Evolutionary conservation across 1,284 basidiomycete genomes (phyloP).

Genomic region (Cerioporus squamosus): DNA sequence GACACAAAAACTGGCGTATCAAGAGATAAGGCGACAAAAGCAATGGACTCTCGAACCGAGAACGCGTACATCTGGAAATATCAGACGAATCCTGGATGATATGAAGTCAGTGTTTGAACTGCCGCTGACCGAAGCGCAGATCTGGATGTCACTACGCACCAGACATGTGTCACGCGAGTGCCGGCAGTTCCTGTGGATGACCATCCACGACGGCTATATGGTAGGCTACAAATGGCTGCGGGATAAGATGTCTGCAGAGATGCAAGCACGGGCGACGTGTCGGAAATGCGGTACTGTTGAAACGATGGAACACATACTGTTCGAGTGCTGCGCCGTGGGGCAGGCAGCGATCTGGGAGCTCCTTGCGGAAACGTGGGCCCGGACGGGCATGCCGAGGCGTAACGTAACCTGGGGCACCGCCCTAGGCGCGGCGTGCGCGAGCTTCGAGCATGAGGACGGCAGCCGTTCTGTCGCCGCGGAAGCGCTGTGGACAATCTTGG

Average conservation of each 20-base stretch:
- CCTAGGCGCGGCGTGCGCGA: constrained; percentile 1
- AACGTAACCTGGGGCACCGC: constrained; percentile 12
- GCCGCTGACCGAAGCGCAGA: background rate
- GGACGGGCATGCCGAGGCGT: constrained; percentile 10
- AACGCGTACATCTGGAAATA: background rate
- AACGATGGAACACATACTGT: constrained; percentile 39
- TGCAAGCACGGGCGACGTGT: constrained; percentile 32
- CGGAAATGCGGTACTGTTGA: constrained; percentile 31
- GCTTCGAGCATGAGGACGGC: background rate
- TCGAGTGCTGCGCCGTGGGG: constrained; percentile 30
- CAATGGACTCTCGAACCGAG: background rate
- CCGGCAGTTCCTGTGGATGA: constrained; percentile 38
- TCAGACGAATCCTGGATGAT: background rate
- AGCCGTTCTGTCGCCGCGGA: background rate
- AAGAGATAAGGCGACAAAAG: constrained; percentile 19
- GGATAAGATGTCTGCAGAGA: constrained; percentile 20
- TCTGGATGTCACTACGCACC: constrained; percentile 21
- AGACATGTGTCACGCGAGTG: constrained; percentile 29
- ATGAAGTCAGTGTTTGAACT: background rate
- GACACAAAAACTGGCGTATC: constrained; percentile 35
- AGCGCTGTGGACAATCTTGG: constrained; percentile 34
- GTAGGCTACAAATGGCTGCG: constrained; percentile 36
- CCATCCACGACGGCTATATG: constrained; percentile 35
- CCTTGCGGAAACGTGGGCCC: constrained; percentile 18
- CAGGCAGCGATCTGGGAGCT: constrained; percentile 31